Evolutionary conservation across 805 yeast genomes (phyloP).

Genomic region (Kurtzmaniella fragi): DNA sequence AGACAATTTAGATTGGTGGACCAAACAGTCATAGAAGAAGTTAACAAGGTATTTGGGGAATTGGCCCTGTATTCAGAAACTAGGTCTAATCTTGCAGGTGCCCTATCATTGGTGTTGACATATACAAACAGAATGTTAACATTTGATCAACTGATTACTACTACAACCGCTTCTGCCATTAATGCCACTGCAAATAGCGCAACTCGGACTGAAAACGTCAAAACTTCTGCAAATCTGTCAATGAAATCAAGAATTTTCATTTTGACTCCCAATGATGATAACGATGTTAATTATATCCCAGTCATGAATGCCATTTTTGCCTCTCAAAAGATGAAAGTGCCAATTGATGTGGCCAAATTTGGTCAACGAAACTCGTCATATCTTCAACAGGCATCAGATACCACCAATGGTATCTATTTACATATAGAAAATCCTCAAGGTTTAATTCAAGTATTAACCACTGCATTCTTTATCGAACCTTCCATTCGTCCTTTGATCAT

Average conservation of each 20-base stretch:
- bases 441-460: conserved; percentile 70
- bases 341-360: conserved; percentile 86
- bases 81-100: conserved; percentile 55
- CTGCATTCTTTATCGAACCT: conserved; percentile 87
- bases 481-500: conserved; percentile 69
- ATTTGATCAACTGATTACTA: conserved; percentile 40
- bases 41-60: conserved; percentile 41
- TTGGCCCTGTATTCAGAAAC: conserved; percentile 5
- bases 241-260: conserved; percentile 39
- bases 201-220: conserved; percentile 6
- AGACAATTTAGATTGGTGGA: conserved; percentile 79
- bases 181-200: conserved; percentile 29
- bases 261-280: conserved; percentile 71
- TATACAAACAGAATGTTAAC: conserved; percentile 66
- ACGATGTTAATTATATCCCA: conserved; percentile 78
- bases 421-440: conserved; percentile 66
- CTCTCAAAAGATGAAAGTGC: conserved; percentile 85
- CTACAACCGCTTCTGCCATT: conserved; percentile 41
- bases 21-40: conserved; percentile 58
- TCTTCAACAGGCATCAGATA: conserved; percentile 92
- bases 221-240: conserved; percentile 13
- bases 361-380: conserved; percentile 64
- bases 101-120: conserved; percentile 75
- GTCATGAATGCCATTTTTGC: conserved; percentile 95
- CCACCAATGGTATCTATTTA: conserved; percentile 86